Evolutionary conservation across 139 green algal genomes (phyloP).

Genomic region (Coelastrella sp.): DNA sequence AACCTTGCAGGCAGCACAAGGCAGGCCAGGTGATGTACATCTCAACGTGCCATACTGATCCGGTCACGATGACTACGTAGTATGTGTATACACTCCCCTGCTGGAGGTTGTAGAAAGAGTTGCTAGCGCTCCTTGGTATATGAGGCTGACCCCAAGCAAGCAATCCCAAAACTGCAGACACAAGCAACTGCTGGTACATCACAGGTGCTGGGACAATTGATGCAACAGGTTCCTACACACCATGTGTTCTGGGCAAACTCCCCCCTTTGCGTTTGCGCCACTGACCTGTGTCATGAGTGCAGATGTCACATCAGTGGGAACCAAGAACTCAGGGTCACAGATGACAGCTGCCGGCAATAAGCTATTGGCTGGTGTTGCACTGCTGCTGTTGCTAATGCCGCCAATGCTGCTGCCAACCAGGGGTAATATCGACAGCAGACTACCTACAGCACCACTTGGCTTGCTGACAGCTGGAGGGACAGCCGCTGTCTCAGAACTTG

Average conservation of each 20-base stretch:
- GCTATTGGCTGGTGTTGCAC: not conserved
- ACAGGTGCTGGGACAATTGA: too few relatives aligned
- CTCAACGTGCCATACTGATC: not conserved
- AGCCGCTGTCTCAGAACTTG: too few relatives aligned
- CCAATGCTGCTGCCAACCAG: not conserved
- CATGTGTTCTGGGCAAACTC: too few relatives aligned
- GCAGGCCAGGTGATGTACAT: not conserved
- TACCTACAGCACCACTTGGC: not conserved
- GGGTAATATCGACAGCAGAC: not conserved
- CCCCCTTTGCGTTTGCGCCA: not conserved
- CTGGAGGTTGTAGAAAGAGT: not conserved
- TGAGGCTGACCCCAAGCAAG: not conserved
- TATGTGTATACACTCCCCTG: not conserved
- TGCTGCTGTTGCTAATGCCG: not conserved
- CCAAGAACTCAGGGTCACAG: constrained; percentile 53
- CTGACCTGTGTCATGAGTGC: constrained; percentile 58
- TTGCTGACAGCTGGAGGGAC: not conserved
- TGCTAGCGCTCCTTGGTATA: too few relatives aligned
- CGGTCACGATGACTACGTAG: not conserved
- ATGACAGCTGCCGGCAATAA: not conserved
- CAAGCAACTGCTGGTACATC: too few relatives aligned
- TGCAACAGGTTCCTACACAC: too few relatives aligned
- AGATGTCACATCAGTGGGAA: constrained; percentile 55
- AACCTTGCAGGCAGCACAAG: constrained; percentile 35
- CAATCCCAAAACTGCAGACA: not conserved